Evolutionary conservation across 1,284 basidiomycete genomes (phyloP), one percentile per base, ranked within the genome.

Genomic region (Cutaneotrichosporon arboriforme): DNA sequence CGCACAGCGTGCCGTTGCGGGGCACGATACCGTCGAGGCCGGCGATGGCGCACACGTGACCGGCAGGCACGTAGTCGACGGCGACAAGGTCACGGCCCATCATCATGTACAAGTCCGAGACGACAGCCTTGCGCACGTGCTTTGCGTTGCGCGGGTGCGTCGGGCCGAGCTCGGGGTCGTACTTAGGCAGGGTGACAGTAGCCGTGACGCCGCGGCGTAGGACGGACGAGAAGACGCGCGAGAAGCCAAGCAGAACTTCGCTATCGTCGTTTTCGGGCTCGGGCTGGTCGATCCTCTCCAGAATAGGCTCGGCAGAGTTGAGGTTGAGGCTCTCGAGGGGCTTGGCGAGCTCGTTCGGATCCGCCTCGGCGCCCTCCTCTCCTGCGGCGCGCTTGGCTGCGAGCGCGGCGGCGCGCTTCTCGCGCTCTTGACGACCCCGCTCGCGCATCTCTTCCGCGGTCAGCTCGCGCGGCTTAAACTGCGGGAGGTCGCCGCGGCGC

Each of bases 71-170:
- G 57, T 80, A 80, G 39, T 87, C 79, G 4, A 97, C 90, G 0
- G 85, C 80, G 0, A 90, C 83, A 17, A 99, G 80, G 67, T 97
- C 93, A 37, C 90, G 80, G 3, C 96, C 96, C 96, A 99, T 98
- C 89, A 98, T 97, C 62, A 88, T 84, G 77, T 97, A 99, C 51
- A 99, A 75, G 7, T 85, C 85, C 57, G 85, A 82, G 5, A 92
- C 82, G 18, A 77, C 80, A 15, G 86, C 80, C 9, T 78, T 73
- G n/a, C 61, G 68, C 44, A 92, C 64, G 67, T 88, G 82, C 59
- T 82, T 83, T n/a, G 74, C 76, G 73, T 96, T 94, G 31, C 76
- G 74, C 8, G 85, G 81, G 65, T 94, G 84, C 1, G 76, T 76
- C 0, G 87, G 84, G 2, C 80, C 80, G 4, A 89, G 76, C 1